phyloP scores from a whole-genome alignment of 768 basidiomycete species.

The Naganishia onofrii region DNA sequence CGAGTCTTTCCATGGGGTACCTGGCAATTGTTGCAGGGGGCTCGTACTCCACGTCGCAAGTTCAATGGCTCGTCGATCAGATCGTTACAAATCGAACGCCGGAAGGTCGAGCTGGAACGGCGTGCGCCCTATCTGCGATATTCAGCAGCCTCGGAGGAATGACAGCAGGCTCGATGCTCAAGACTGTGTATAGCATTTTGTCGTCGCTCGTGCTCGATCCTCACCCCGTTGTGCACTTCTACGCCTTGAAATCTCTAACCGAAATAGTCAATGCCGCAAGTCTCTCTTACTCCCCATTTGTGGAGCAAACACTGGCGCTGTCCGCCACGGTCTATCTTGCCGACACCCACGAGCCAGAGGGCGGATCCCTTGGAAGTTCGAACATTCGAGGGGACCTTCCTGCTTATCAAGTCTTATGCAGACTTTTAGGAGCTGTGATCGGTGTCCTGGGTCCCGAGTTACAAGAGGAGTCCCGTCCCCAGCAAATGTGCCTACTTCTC shows the following conservation, averaged over 20 bases:
- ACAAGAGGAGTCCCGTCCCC: conserved; percentile 60
- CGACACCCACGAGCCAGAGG: conserved; percentile 89
- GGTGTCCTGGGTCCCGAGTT: conserved; percentile 93
- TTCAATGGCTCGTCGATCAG: conserved; percentile 86
- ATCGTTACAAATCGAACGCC: conserved; percentile 94
- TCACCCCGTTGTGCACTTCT: conserved; percentile 93
- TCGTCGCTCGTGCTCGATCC: conserved; percentile 95
- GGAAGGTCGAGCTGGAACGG: conserved; percentile 85
- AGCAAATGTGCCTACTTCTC: conserved; percentile 73
- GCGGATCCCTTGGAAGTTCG: conserved; percentile 74
- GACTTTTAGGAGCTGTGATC: conserved; percentile 87
- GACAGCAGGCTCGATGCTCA: conserved; percentile 89
- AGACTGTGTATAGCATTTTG: conserved; percentile 90
- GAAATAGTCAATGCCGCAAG: conserved; percentile 87
- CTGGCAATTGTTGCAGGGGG: conserved; percentile 79
- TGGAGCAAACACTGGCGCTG: conserved; percentile 82
- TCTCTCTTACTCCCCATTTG: conserved; percentile 83
- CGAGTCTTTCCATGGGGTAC: conserved; percentile 85
- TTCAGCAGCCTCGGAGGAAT: conserved; percentile 88
- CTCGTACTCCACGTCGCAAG: conserved; percentile 76
- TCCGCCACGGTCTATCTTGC: conserved; percentile 82
- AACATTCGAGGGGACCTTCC: conserved; percentile 88
- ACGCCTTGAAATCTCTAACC: conserved; percentile 79
- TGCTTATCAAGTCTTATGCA: conserved; percentile 84
- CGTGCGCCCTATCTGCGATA: conserved; percentile 84